phyloP scores from a whole-genome alignment of 148 eudicot genomes.

The Camellia granthamiana region DNA sequence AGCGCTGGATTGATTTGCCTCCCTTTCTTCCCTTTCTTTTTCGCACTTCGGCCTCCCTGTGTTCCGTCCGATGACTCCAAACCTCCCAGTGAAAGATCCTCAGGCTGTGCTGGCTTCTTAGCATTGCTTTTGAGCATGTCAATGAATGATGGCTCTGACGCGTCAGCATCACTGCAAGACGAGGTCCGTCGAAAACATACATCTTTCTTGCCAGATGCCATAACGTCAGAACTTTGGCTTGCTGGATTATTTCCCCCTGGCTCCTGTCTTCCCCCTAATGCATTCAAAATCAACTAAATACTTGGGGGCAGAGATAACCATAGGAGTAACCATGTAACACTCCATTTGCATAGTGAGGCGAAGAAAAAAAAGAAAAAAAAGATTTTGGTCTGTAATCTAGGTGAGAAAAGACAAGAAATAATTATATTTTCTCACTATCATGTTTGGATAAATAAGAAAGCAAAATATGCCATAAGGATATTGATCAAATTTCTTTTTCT shows the following conservation, averaged over 20 bases:
- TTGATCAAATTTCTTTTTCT: no score
- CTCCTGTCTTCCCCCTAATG: constrained; percentile 51
- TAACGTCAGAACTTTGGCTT: constrained; percentile 32
- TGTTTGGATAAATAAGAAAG: no score
- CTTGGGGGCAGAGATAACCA: background rate
- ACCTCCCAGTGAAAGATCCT: constrained; percentile 28
- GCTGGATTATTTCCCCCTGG: constrained; percentile 33
- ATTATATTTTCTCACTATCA: no score
- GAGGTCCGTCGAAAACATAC: constrained; percentile 66
- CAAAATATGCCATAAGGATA: no score
- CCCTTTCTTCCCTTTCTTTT: constrained; percentile 91
- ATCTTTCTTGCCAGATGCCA: constrained; percentile 48
- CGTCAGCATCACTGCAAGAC: constrained; percentile 76
- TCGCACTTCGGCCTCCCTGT: constrained; percentile 50
- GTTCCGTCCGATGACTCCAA: constrained; percentile 49
- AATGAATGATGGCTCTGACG: constrained; percentile 72
- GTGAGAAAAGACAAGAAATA: no score
- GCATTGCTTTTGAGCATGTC: constrained; percentile 87
- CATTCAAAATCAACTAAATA: constrained; percentile 10
- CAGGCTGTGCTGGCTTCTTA: constrained; percentile 58
- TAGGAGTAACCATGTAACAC: background rate
- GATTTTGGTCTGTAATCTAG: no score
- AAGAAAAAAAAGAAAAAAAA: no score
- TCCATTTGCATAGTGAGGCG: no score
- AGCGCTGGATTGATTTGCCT: constrained; percentile 86